phyloP scores from a whole-genome alignment of 164 flowering plant species.

The Macadamia tetraphylla region DNA sequence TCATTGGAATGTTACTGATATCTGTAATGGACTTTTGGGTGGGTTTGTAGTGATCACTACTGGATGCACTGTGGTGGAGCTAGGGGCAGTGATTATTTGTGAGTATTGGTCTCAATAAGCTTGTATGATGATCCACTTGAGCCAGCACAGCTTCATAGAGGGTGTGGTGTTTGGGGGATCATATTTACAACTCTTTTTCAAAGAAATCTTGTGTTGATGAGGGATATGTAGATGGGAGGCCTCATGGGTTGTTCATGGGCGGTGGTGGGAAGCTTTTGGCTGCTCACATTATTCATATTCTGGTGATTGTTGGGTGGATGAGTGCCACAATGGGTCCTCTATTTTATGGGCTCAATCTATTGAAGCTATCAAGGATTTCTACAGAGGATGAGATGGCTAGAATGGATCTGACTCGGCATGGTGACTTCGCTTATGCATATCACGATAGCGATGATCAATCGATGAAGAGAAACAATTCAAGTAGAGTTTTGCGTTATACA shows the following conservation, averaged over 20 bases:
- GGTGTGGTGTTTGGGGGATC: conserved; percentile 85
- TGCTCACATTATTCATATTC: conserved; percentile 57
- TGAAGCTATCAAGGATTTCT: conserved; percentile 57
- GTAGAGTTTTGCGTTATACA: neutral
- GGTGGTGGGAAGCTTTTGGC: conserved; percentile 64
- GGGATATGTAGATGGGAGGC: conserved; percentile 44
- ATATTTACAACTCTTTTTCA: conserved; percentile 72
- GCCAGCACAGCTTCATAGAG: conserved; percentile 81
- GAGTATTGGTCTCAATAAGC: conserved; percentile 55
- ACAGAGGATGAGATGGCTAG: conserved; percentile 74
- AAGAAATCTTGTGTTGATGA: conserved; percentile 45
- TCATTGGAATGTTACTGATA: conserved; percentile 70
- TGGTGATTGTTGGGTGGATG: conserved; percentile 68
- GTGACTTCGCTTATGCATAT: conserved; percentile 65
- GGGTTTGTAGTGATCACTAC: conserved; percentile 73
- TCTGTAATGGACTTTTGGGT: conserved; percentile 71
- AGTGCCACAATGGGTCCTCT: conserved; percentile 73
- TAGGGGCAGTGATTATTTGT: conserved; percentile 76
- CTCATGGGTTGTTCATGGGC: conserved; percentile 78
- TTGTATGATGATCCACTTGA: conserved; percentile 78
- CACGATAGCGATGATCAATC: conserved; percentile 32
- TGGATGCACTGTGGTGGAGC: conserved; percentile 78
- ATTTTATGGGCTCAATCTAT: conserved; percentile 37
- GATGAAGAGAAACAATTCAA: neutral
- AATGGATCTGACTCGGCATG: conserved; percentile 79